Percentiles rank a stretch among this genome's conserved stretches.
phyloP scores from a whole-genome alignment of 768 basidiomycete species.

The Kwoniella europaea region DNA sequence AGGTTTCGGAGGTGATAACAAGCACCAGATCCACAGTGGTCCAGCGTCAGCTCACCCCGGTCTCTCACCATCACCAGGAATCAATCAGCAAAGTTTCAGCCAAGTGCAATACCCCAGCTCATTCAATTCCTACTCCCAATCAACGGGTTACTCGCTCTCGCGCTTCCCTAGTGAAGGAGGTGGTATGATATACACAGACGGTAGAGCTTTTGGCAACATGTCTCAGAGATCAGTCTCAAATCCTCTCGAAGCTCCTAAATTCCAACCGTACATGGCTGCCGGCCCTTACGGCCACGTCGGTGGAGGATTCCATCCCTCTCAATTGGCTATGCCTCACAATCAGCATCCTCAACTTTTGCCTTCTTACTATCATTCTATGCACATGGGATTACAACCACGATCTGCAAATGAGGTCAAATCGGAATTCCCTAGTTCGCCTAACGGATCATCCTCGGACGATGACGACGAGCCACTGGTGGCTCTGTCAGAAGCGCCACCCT shows the following conservation, averaged over 20 bases:
- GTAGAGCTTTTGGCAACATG: background rate
- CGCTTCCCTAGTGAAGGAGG: slow-evolving; percentile 36
- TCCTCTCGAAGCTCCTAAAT: slow-evolving; percentile 17
- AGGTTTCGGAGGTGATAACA: slow-evolving; percentile 2
- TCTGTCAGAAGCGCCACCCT: slow-evolving; percentile 33
- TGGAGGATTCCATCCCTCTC: slow-evolving; percentile 42
- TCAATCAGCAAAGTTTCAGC: slow-evolving; percentile 19
- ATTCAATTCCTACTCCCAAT: slow-evolving; percentile 17
- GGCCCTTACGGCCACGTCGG: slow-evolving; percentile 33
- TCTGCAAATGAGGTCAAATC: background rate
- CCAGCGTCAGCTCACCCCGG: slow-evolving; percentile 9
- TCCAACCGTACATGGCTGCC: slow-evolving; percentile 16
- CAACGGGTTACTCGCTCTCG: slow-evolving; percentile 30
- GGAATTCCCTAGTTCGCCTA: slow-evolving; percentile 1
- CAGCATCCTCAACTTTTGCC: slow-evolving; percentile 32
- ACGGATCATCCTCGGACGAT: background rate
- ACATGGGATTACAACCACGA: background rate
- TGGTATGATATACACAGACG: slow-evolving; percentile 23
- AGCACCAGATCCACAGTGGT: slow-evolving; percentile 9
- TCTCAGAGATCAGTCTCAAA: slow-evolving; percentile 28
- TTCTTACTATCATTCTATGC: slow-evolving; percentile 23
- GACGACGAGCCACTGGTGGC: slow-evolving; percentile 32
- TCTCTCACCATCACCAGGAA: slow-evolving; percentile 16
- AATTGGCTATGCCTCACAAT: slow-evolving; percentile 38
- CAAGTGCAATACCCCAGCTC: slow-evolving; percentile 19